A percentile compares a stretch with the other conserved stretches of the same genome.
phyloP scores from a whole-genome alignment of 1,284 basidiomycete genomes.

The Exobasidium cylindrosporum region DNA sequence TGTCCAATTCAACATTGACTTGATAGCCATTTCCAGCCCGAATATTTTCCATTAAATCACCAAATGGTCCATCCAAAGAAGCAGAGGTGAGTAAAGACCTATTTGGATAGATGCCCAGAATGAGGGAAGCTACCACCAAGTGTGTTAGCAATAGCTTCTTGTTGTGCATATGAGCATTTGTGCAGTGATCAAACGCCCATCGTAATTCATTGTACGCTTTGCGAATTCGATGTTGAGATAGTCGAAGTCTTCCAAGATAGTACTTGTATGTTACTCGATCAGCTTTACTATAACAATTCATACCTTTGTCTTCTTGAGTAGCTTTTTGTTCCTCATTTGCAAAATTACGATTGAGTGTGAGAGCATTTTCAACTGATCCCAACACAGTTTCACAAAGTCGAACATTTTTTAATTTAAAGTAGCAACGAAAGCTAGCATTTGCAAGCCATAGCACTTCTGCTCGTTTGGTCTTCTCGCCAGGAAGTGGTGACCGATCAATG shows the following conservation, averaged over 20 bases:
- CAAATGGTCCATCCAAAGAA: slow-evolving; percentile 1
- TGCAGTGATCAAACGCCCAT: slow-evolving; percentile 55
- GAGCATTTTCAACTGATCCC: slow-evolving; percentile 55
- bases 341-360: slow-evolving; percentile 40
- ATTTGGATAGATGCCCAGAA: slow-evolving; percentile 55
- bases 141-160: slow-evolving; percentile 54
- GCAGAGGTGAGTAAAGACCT: slow-evolving; percentile 31
- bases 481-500: slow-evolving; percentile 45
- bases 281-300: slow-evolving; percentile 51
- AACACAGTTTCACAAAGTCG: slow-evolving; percentile 58
- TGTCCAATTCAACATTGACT: neutral
- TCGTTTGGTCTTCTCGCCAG: slow-evolving; percentile 42
- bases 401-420: slow-evolving; percentile 56
- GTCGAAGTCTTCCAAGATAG: slow-evolving; percentile 56
- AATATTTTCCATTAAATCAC: neutral
- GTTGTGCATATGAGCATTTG: slow-evolving; percentile 12
- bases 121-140: slow-evolving; percentile 54
- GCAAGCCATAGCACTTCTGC: slow-evolving; percentile 48
- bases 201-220: slow-evolving; percentile 53
- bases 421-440: slow-evolving; percentile 51
- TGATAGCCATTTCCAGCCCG: neutral
- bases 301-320: slow-evolving; percentile 27
- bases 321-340: slow-evolving; percentile 12
- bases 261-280: slow-evolving; percentile 57
- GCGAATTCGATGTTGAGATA: slow-evolving; percentile 56